Conservation (phyloP, 192 early-diverging fungal genomes). For the Chytriomyces sp. region DNA sequence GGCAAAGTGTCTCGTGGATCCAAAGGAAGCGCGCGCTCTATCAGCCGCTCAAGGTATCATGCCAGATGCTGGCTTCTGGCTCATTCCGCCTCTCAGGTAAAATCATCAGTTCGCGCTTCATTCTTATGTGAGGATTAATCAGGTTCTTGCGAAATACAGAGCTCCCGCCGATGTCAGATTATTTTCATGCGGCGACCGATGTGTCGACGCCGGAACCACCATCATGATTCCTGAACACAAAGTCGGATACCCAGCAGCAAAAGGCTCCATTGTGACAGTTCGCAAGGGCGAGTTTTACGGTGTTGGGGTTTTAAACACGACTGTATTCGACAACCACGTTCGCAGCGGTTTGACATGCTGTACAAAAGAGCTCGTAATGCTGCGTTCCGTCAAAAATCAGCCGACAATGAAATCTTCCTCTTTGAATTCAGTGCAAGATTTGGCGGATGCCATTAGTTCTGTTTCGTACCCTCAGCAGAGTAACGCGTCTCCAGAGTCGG, state of each 20-base stretch:
- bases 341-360: conserved; percentile 20
- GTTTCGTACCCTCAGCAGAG: neutral
- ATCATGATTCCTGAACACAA: conserved; percentile 36
- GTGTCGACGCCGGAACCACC: conserved; percentile 31
- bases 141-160: neutral
- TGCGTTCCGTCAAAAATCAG: conserved; percentile 24
- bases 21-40: conserved; percentile 22
- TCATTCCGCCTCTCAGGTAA: conserved; percentile 26
- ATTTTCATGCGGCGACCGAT: conserved; percentile 28
- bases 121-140: neutral
- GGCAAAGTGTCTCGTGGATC: conserved; percentile 29
- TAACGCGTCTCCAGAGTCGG: neutral
- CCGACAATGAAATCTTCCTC: neutral
- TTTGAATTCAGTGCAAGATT: neutral
- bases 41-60: conserved; percentile 14
- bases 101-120: neutral
- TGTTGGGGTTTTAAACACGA: conserved; percentile 28
- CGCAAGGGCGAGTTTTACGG: conserved; percentile 33
- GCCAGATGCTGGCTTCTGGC: conserved; percentile 32
- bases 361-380: conserved; percentile 15
- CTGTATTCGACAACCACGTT: conserved; percentile 33
- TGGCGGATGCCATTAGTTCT: neutral
- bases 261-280: conserved; percentile 35
- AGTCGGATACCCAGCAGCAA: conserved; percentile 34
- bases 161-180: conserved; percentile 16